Percentiles rank a stretch among this genome's conserved stretches.
These are phyloP conservation scores for Rhodotorula diobovata DNA, from an alignment of 768 basidiomycete species.

Conservation along the genomic window DNA sequence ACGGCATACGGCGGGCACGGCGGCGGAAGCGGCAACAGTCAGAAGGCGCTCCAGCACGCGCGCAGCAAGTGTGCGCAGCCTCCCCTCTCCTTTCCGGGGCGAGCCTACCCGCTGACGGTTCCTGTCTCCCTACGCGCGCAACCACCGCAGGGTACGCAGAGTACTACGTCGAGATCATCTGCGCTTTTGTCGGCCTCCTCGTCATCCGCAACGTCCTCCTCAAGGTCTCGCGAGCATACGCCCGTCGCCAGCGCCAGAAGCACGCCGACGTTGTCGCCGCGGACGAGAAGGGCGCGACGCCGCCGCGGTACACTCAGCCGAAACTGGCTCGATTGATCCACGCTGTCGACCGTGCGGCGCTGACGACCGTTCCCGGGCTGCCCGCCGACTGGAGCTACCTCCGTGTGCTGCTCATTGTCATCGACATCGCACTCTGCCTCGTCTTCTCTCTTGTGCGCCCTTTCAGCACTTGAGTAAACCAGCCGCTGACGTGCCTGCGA, in stretches of 20 bases:
- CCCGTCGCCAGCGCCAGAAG: background rate
- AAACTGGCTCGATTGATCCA: constrained; percentile 2
- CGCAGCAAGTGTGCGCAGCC: background rate
- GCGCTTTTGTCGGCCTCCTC: constrained; percentile 17
- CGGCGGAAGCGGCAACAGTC: constrained; percentile 12
- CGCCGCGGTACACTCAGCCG: background rate
- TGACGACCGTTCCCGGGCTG: background rate
- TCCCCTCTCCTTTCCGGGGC: too few relatives aligned
- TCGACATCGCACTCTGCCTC: constrained; percentile 18
- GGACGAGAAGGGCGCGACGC: background rate
- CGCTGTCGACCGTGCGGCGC: constrained; percentile 5
- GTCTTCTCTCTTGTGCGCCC: constrained; percentile 25
- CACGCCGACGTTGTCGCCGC: too few relatives aligned
- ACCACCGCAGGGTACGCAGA: constrained; percentile 10
- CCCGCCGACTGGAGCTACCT: constrained; percentile 17
- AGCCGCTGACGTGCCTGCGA: background rate
- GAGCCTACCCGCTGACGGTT: too few relatives aligned
- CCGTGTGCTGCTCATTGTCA: constrained; percentile 5
- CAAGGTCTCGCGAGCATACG: background rate
- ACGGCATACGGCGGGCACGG: background rate
- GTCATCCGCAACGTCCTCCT: constrained; percentile 27
- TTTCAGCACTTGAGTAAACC: too few relatives aligned
- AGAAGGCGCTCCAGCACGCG: constrained; percentile 10
- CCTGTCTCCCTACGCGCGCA: background rate
- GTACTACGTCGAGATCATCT: constrained; percentile 17